A percentile compares a stretch with the other conserved stretches of the same genome.
phyloP scores from a whole-genome alignment of 2,329 filamentous ascomycete species.

The Cytospora leucostoma region DNA sequence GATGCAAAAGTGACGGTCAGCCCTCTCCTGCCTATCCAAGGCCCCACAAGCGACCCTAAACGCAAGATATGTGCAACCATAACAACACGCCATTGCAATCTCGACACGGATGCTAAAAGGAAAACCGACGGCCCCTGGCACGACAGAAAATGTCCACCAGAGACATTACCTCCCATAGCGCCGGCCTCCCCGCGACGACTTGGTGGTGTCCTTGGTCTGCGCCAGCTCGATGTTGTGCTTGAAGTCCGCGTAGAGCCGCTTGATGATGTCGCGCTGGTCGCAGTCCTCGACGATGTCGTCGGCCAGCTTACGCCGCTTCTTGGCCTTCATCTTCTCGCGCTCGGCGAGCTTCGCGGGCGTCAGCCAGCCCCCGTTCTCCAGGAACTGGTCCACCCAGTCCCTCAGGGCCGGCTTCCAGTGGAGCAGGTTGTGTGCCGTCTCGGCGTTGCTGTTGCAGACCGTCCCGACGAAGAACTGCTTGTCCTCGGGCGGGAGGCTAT shows the following conservation, averaged over 20 bases:
- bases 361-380: conserved; percentile 60
- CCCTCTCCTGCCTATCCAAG: neutral
- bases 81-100: neutral
- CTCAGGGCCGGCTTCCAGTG: conserved; percentile 80
- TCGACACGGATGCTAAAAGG: neutral
- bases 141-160: no score
- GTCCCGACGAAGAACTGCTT: conserved; percentile 45
- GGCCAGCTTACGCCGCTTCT: conserved; percentile 60
- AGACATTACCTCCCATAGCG: conserved; percentile 22
- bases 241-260: conserved; percentile 65
- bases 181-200: conserved; percentile 19
- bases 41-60: neutral
- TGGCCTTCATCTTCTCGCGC: conserved; percentile 61
- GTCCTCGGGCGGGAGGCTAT: conserved; percentile 37
- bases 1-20: neutral
- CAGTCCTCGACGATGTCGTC: conserved; percentile 66
- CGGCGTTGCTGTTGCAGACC: conserved; percentile 54
- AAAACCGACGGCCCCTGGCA: neutral
- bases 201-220: conserved; percentile 46
- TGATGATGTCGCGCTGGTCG: conserved; percentile 60
- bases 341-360: conserved; percentile 58
- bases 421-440: conserved; percentile 68
- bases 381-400: conserved; percentile 66
- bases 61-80: neutral
- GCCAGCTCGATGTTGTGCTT: conserved; percentile 62